phyloP scores from a whole-genome alignment of 257 asterid species.

The Gardenia jasminoides region DNA sequence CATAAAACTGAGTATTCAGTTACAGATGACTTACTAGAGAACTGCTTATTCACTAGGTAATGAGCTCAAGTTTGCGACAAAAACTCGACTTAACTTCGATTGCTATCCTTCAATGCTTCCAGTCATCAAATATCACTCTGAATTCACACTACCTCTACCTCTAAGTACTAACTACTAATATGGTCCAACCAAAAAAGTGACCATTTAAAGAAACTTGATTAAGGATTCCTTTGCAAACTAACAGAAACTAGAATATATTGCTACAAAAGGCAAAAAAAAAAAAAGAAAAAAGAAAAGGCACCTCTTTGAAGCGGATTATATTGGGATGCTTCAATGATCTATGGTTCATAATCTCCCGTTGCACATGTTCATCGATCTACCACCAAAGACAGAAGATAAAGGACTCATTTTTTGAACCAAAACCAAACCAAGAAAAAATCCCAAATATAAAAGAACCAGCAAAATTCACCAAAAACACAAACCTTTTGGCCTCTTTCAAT shows the following conservation, averaged over 20 bases:
- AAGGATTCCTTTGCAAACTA: neutral
- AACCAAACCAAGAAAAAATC: neutral
- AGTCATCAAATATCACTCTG: neutral
- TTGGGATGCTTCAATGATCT: slow-evolving; percentile 48
- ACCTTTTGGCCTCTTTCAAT: slow-evolving; percentile 47
- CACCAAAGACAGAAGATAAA: neutral
- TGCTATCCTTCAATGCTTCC: neutral
- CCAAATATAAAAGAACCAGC: neutral
- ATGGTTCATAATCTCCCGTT: slow-evolving; percentile 49
- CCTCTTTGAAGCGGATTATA: slow-evolving; percentile 47
- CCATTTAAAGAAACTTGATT: neutral
- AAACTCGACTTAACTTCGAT: neutral
- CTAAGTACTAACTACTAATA: neutral
- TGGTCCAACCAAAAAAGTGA: neutral
- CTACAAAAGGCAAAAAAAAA: too few relatives aligned
- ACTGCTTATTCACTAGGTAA: neutral
- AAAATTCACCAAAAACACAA: neutral
- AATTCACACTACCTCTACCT: neutral
- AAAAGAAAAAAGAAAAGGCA: neutral
- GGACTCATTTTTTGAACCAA: neutral
- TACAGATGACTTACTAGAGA: neutral
- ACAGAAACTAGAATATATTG: neutral
- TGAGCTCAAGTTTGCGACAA: neutral
- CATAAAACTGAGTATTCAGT: neutral
- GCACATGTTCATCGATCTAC: slow-evolving; percentile 47